phyloP scores from a whole-genome alignment of 768 basidiomycete genomes.

The Mycena venus region DNA sequence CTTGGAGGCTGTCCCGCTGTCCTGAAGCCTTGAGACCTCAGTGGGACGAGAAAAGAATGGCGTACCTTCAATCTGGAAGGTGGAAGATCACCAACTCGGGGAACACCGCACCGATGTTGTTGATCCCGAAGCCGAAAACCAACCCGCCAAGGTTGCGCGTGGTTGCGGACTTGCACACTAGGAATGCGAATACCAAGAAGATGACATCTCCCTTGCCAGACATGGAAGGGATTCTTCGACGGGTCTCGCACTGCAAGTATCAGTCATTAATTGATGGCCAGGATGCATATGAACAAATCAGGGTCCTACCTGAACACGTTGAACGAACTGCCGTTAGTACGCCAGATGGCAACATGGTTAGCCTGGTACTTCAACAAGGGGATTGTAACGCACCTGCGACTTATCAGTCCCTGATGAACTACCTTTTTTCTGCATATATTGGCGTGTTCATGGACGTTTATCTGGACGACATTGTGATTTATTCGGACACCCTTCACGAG shows the following conservation, averaged over 20 bases:
- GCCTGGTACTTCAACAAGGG: slow-evolving; percentile 47
- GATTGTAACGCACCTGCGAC: slow-evolving; percentile 43
- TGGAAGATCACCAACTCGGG: too few relatives aligned
- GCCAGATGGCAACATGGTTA: too few relatives aligned
- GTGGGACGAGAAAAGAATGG: slow-evolving; percentile 2
- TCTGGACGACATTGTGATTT: slow-evolving; percentile 56
- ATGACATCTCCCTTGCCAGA: too few relatives aligned
- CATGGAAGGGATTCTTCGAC: slow-evolving; percentile 4
- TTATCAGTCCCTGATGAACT: slow-evolving; percentile 55
- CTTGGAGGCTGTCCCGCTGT: slow-evolving; percentile 40
- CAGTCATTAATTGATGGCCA: slow-evolving; percentile 41
- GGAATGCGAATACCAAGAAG: too few relatives aligned
- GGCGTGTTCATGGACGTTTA: too few relatives aligned
- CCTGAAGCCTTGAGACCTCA: slow-evolving; percentile 29
- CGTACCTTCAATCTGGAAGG: too few relatives aligned
- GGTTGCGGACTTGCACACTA: neutral
- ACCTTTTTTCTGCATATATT: slow-evolving; percentile 28
- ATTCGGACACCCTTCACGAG: slow-evolving; percentile 50
- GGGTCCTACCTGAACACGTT: slow-evolving; percentile 42
- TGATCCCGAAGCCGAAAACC: neutral
- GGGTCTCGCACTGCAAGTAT: neutral
- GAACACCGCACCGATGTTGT: too few relatives aligned
- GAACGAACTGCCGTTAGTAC: slow-evolving; percentile 42
- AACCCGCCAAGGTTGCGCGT: neutral
- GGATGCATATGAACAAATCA: slow-evolving; percentile 58